These are phyloP conservation scores for Alternaria sp. DNA, from an alignment of 2,329 filamentous ascomycete species.

Conservation along the genomic window DNA sequence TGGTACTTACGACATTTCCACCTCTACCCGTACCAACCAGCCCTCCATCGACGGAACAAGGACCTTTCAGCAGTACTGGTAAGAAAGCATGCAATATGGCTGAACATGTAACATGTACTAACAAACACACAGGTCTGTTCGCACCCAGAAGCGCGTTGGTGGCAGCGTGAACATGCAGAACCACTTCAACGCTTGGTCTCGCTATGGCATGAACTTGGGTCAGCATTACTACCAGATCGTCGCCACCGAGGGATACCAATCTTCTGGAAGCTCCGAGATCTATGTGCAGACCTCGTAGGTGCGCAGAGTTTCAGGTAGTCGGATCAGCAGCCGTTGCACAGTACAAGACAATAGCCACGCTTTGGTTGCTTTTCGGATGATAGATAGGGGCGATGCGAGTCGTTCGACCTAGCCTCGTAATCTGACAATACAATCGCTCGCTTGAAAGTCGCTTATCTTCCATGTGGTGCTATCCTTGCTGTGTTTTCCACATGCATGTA, in stretches of 20 bases:
- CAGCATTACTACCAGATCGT: conserved; percentile 49
- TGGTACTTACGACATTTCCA: conserved; percentile 61
- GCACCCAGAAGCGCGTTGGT: conserved; percentile 57
- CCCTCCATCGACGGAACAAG: conserved; percentile 62
- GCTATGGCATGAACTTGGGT: conserved; percentile 31
- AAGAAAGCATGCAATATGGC: conserved; percentile 13
- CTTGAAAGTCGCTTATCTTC: not conserved
- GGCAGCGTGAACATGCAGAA: conserved; percentile 48
- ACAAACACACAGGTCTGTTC: conserved; percentile 41
- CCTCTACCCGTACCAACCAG: conserved; percentile 57
- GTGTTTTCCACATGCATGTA: not conserved
- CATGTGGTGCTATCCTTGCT: not conserved
- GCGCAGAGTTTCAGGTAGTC: no score
- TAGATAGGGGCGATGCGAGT: not conserved
- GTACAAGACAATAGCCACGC: not conserved
- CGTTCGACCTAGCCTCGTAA: not conserved
- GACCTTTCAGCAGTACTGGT: conserved; percentile 65
- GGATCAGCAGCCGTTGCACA: not conserved
- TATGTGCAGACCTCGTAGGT: conserved; percentile 14
- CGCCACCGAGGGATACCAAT: conserved; percentile 62
- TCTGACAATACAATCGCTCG: not conserved
- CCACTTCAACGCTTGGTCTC: conserved; percentile 42
- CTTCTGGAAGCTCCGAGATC: conserved; percentile 48
- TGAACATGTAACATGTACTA: not conserved
- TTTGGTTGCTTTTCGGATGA: not conserved